Percentiles rank a stretch among this genome's conserved stretches.
phyloP scores from a whole-genome alignment of 2,329 filamentous ascomycete genomes.

The Huntiella bhutanensis region DNA sequence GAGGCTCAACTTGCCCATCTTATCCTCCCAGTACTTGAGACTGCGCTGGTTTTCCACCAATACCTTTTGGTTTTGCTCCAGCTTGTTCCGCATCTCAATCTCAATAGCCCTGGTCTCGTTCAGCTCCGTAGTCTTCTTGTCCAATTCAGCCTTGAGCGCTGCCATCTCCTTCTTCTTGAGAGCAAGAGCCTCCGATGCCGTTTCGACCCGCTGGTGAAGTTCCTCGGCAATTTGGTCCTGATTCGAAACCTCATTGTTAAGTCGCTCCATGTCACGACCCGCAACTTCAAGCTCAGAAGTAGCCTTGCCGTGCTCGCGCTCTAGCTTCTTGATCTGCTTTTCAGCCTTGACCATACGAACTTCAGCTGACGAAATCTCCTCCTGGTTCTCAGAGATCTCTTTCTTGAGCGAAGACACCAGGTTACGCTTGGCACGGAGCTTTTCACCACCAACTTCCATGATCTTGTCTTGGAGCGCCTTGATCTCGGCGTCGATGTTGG shows the following conservation, averaged over 20 bases:
- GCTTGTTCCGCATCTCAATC: constrained; percentile 96
- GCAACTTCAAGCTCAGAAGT: constrained; percentile 60
- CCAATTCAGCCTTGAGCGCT: constrained; percentile 64
- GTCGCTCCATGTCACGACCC: constrained; percentile 51
- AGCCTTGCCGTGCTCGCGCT: constrained; percentile 64
- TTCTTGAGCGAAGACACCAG: constrained; percentile 81
- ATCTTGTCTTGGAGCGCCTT: constrained; percentile 88
- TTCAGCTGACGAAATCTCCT: constrained; percentile 71
- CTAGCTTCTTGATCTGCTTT: constrained; percentile 74
- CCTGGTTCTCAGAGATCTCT: constrained; percentile 60
- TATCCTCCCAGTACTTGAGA: constrained; percentile 72
- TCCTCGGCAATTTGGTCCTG: constrained; percentile 60
- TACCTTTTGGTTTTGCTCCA: constrained; percentile 88
- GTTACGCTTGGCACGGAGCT: constrained; percentile 71
- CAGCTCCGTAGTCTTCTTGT: constrained; percentile 67
- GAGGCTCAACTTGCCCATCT: constrained; percentile 63
- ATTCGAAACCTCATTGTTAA: constrained; percentile 60
- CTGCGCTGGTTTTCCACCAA: constrained; percentile 73
- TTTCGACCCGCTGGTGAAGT: constrained; percentile 54
- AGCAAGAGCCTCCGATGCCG: constrained; percentile 61
- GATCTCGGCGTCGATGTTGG: constrained; percentile 81
- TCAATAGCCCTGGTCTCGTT: constrained; percentile 79
- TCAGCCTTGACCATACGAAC: constrained; percentile 82
- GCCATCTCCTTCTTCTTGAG: constrained; percentile 66
- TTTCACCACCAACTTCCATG: constrained; percentile 93